A percentile compares a stretch with the other conserved stretches of the same genome.
Conservation (phyloP, 176 grass and related monocot species). For the Triticum dicoccoides region DNA sequence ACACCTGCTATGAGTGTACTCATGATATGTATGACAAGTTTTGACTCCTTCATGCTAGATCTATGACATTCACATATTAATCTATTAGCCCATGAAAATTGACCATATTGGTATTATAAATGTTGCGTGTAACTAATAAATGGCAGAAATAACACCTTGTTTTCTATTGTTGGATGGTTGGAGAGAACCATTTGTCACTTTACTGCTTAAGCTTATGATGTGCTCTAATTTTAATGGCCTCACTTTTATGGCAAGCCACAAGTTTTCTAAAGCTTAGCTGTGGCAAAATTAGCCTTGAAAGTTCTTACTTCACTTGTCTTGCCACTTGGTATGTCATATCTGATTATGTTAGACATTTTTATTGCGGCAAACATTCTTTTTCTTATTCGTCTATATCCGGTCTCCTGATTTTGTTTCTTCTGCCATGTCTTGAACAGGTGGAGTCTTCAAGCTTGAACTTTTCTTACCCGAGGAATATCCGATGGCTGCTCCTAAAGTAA, state of each 20-base stretch:
- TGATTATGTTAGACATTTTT: not conserved
- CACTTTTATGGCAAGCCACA: no score
- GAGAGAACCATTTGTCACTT: not conserved
- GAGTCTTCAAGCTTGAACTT: slow-evolving; percentile 91
- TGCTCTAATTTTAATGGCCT: no score
- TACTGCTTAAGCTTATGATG: not conserved
- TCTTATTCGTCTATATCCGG: not conserved
- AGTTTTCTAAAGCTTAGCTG: no score
- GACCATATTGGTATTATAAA: not conserved
- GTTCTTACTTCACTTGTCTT: not conserved
- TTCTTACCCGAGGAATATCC: slow-evolving; percentile 98
- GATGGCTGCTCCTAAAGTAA: slow-evolving; percentile 93
- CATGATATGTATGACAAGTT: not conserved
- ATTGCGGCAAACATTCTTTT: not conserved
- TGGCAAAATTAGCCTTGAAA: not conserved
- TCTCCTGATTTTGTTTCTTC: slow-evolving; percentile 13
- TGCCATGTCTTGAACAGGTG: slow-evolving; percentile 48
- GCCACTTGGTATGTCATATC: not conserved
- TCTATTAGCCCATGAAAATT: not conserved
- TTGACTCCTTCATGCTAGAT: not conserved
- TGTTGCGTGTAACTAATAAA: not conserved
- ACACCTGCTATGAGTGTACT: not conserved
- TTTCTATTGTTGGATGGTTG: not conserved
- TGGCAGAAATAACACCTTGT: not conserved
- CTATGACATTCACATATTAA: not conserved